A percentile compares a stretch with the other conserved stretches of the same genome.
Evolutionary conservation across 345 rosid genomes (phyloP).

Genomic region (Eucalyptus pauciflora): DNA sequence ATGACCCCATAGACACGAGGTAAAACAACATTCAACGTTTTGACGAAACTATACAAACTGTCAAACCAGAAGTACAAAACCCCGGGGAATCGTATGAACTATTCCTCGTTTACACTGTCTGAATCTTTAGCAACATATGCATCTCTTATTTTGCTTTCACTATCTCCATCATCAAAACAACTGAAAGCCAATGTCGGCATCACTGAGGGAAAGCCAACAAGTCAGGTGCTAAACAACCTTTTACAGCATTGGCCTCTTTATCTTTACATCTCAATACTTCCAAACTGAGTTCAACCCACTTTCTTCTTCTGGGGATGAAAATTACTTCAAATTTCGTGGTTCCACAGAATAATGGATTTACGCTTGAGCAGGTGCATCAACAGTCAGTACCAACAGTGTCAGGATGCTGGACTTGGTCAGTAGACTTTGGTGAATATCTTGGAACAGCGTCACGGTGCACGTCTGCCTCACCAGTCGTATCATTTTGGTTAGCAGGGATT

Average conservation of each 20-base stretch:
- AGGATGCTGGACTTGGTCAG: background rate
- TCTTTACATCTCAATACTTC: background rate
- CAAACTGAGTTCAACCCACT: background rate
- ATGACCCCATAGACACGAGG: background rate
- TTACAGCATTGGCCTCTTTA: background rate
- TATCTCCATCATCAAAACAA: background rate
- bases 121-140: background rate
- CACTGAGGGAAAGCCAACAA: background rate
- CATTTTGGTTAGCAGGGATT: conserved; percentile 1
- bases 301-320: background rate
- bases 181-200: background rate
- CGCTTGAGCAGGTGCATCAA: background rate
- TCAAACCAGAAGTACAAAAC: background rate
- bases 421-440: background rate
- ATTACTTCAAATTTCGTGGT: background rate
- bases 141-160: background rate
- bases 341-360: background rate
- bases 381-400: background rate
- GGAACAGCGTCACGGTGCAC: background rate
- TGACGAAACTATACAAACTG: background rate
- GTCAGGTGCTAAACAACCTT: background rate
- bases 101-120: background rate
- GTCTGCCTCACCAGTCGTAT: background rate
- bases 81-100: background rate
- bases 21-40: background rate